Evolutionary conservation across 140 eudicot species (phyloP).

Genomic region (Oenanthe javanica): DNA sequence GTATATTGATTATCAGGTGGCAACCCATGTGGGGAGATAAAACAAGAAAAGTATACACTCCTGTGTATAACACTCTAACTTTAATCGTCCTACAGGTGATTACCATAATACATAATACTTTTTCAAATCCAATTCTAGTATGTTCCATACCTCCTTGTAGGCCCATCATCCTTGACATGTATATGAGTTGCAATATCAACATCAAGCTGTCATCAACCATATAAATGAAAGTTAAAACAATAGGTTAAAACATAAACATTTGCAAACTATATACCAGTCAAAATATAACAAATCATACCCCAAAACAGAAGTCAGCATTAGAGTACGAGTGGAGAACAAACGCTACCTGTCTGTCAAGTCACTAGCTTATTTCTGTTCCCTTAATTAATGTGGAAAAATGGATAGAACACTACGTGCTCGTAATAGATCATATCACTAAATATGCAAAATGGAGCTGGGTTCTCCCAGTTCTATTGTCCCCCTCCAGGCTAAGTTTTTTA

Average conservation of each 20-base stretch:
- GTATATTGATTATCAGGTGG: not conserved
- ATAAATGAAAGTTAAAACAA: not conserved
- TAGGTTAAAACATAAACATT: not conserved
- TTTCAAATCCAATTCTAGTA: not conserved
- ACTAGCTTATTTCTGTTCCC: not conserved
- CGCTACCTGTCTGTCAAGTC: not conserved
- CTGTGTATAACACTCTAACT: not conserved
- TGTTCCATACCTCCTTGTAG: slow-evolving; percentile 71
- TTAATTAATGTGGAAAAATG: not conserved
- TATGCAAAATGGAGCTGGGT: not conserved
- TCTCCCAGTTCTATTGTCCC: not conserved
- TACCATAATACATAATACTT: not conserved
- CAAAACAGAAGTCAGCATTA: not conserved
- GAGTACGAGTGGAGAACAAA: not conserved
- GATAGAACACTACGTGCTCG: not conserved
- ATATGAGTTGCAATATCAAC: slow-evolving; percentile 80
- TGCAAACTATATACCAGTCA: not conserved
- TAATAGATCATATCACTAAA: not conserved
- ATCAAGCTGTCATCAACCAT: slow-evolving; percentile 45
- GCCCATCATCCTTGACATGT: slow-evolving; percentile 82
- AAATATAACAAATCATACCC: not conserved
- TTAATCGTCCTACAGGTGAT: not conserved
- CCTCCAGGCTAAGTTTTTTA: not conserved
- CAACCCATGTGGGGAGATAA: not conserved
- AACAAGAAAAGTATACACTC: not conserved